phyloP scores from a whole-genome alignment of 2,329 filamentous ascomycete genomes.

The Neofusicoccum laricinum region DNA sequence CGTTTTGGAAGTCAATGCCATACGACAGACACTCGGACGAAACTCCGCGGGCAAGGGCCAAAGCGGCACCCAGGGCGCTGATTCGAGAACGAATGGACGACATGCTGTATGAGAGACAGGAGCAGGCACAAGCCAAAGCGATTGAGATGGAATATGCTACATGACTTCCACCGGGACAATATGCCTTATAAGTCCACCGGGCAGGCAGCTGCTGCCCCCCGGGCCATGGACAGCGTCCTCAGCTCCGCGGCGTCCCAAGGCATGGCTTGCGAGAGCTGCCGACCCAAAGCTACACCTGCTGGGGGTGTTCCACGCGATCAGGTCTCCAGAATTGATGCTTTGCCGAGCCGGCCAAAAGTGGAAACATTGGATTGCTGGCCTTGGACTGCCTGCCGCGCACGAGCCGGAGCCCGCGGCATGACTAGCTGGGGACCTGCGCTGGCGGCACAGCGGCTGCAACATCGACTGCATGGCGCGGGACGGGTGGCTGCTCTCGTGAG shows the following conservation, averaged over 20 bases:
- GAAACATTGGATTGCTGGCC: not conserved
- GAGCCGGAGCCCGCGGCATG: not conserved
- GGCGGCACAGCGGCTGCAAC: not conserved
- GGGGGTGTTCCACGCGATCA: not conserved
- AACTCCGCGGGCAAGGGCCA: slow-evolving; percentile 23
- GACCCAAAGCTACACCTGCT: not conserved
- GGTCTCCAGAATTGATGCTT: not conserved
- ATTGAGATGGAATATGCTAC: not conserved
- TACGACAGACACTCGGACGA: slow-evolving; percentile 34
- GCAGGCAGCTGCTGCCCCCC: not conserved
- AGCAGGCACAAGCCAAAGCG: not conserved
- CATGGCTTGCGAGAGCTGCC: not conserved
- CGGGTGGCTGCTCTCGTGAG: slow-evolving; percentile 11
- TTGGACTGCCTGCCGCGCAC: not conserved
- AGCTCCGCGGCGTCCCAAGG: not conserved
- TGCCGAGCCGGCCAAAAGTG: slow-evolving; percentile 4
- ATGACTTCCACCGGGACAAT: not conserved
- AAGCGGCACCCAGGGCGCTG: slow-evolving; percentile 24
- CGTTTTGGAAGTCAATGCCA: slow-evolving; percentile 44
- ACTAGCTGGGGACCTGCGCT: not conserved
- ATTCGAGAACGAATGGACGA: slow-evolving; percentile 26
- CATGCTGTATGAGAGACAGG: slow-evolving; percentile 22
- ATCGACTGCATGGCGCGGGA: not conserved
- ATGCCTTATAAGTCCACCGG: not conserved
- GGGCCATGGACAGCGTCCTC: not conserved